phyloP scores from a whole-genome alignment of 2,329 filamentous ascomycete genomes.

The Geosmithia morbida region DNA sequence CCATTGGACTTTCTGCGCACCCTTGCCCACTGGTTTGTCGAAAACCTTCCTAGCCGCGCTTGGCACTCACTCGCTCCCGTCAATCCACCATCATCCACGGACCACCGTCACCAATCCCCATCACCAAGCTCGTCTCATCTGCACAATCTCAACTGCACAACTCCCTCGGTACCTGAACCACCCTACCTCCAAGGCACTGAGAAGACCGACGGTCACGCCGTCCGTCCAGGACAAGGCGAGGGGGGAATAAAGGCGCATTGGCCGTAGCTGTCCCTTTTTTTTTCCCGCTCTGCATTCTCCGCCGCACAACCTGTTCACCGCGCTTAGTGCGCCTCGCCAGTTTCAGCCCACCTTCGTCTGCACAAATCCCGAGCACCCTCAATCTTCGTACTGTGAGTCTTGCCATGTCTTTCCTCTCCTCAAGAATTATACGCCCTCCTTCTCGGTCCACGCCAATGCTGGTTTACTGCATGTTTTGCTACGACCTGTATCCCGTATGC shows the following conservation, averaged over 20 bases:
- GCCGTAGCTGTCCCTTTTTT: not conserved
- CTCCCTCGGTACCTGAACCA: not conserved
- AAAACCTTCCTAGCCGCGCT: not conserved
- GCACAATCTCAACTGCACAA: not conserved
- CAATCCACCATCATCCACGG: not conserved
- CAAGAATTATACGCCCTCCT: too few species aligned
- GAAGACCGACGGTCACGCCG: not conserved
- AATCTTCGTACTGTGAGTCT: not conserved
- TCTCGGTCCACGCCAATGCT: not conserved
- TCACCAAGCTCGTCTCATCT: not conserved
- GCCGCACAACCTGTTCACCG: not conserved
- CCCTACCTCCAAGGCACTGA: not conserved
- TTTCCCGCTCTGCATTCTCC: not conserved
- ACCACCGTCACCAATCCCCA: not conserved
- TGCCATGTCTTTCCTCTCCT: too few species aligned
- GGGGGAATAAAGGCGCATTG: not conserved
- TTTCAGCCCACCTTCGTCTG: not conserved
- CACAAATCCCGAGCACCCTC: not conserved
- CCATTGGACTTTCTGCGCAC: not conserved
- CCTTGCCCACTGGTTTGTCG: not conserved
- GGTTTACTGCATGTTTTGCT: not conserved
- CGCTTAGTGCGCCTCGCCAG: not conserved
- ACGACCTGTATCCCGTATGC: not conserved
- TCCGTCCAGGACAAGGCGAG: not conserved
- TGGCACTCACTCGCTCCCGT: not conserved